Evolutionary conservation across 768 basidiomycete species (phyloP), one percentile per base, ranked within the genome.

Genomic region (Tulasnella calospora): DNA sequence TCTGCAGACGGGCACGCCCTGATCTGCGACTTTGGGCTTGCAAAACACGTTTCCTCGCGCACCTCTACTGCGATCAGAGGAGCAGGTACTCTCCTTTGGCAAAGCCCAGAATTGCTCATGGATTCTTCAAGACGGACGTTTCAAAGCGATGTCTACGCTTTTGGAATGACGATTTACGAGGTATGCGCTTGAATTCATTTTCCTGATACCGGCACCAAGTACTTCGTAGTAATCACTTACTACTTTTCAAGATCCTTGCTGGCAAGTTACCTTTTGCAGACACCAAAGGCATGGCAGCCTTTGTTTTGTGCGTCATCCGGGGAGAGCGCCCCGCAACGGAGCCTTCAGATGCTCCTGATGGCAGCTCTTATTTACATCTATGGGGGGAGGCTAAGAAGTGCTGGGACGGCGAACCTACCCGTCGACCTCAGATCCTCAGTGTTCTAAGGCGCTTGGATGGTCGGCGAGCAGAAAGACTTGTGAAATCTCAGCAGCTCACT

Each of bases 141-240:
- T 9, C 40, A 35, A 41, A 71, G 70, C 15, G 70, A 71, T n/a
- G 15, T 71, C 13, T 71, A 41, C 9, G 70, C 70, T 4, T 71
- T 71, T n/a, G 70, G 70, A 3, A 71, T 71, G 4, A 71, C 70
- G 17, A 71, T 71, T 23, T 71, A 71, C n/a, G 70, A 71, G 70
- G 70, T 71, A 21, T 69, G 35, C 13, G 9, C 3, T 9, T 3
- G 38, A 38, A 3, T 38, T 38, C 5, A 38, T 38, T 30, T 2
- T 38, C 38, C 9, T 38, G 5, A 9, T 38, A 38, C 9, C 38
- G 38, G 38, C 9, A 38, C 38, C 38, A 17, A 4, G 69, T 2
- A 19, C 38, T 71, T 30, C 17, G 17, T 5, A 21, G 38, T 17
- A 4, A 30, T 9, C n/a, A n/a, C 23, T 21, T 30, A 23, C 38